Percentiles rank a stretch among this genome's conserved stretches.
Evolutionary conservation across 164 flowering plant species (phyloP).

Genomic region (Sedum album): DNA sequence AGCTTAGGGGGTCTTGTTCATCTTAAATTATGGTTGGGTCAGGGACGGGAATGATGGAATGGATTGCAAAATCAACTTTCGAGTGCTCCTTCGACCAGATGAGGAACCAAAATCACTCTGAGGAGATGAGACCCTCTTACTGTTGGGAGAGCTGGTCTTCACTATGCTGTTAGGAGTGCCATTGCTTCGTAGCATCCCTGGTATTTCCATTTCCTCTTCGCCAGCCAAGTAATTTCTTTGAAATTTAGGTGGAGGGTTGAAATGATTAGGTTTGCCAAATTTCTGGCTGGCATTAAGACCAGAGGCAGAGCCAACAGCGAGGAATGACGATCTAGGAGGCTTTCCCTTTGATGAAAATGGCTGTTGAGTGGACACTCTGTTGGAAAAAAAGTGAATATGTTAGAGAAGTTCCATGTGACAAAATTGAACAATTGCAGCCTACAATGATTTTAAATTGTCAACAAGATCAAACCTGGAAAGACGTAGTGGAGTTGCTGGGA

Average conservation of each 20-base stretch:
- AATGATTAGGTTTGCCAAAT: neutral
- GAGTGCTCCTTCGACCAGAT: constrained; percentile 1
- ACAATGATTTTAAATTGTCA: too few species aligned
- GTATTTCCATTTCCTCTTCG: neutral
- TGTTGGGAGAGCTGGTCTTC: constrained; percentile 21
- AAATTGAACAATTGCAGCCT: too few species aligned
- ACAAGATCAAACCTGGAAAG: neutral
- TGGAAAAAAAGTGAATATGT: neutral
- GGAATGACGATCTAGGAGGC: constrained; percentile 11
- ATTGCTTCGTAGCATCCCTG: constrained; percentile 12
- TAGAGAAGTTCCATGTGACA: neutral
- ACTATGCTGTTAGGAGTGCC: neutral
- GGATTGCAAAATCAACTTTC: constrained; percentile 23
- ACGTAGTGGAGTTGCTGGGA: neutral
- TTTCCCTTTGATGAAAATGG: constrained; percentile 10
- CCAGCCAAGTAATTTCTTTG: neutral
- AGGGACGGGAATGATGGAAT: constrained; percentile 23
- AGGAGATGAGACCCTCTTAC: constrained; percentile 25
- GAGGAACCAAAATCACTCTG: constrained; percentile 14
- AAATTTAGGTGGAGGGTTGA: constrained; percentile 6
- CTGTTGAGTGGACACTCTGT: constrained; percentile 13
- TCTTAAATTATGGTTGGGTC: neutral
- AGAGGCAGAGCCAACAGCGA: constrained; percentile 10
- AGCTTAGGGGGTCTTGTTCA: neutral
- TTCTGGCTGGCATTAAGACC: constrained; percentile 3